Evolutionary conservation across 2,329 filamentous ascomycete genomes (phyloP), one percentile per base, ranked within the genome.

Genomic region (Ophiocordyceps robertsii): DNA sequence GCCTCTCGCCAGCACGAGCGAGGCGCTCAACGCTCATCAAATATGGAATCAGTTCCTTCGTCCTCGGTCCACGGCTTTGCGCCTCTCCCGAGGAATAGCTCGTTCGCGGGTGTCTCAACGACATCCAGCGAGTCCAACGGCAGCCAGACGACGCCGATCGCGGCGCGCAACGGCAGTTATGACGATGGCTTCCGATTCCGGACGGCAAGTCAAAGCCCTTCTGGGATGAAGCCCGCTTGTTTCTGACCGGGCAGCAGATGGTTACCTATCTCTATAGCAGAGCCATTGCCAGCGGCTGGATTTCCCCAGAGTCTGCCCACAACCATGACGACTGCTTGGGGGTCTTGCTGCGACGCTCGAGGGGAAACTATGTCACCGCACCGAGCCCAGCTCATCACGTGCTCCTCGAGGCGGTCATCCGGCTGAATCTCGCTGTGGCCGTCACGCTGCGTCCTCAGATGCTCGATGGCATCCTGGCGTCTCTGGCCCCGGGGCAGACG

Each of bases 381-480:
- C 68, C 68, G 1, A 53, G 62, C 21, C 51, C 54, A 6, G 45
- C 67, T 11, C 55, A 63, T 40, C 56, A 56, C 14, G 48, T 59
- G 10, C 56, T 72, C 9, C 49, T 67, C 11, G 60, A 53, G 4
- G 65, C 68, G 8, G 62, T 68, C 7, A 60, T 63, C 41, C 61
- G 60, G 41, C 59, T 72, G 43, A 69, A 70, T 47, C 58, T 66
- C 17, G 56, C 60, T 14, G 66, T 70, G 30, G 67, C 66, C 13
- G 59, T 71, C 44, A 72, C 69, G 10, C 69, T 73, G 64, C 64
- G 62, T 10, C 66, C 66, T 2, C 61, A 69, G 38, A 67, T 68
- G 43, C 66, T 67, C 27, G 59, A 64, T 17, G 64, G 63, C 14
- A 64, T 72, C 31, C 59, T 70, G 45, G 54, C 58, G n/a, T 58